These are phyloP conservation scores for Primulina huaijiensis DNA, from an alignment of 257 asterid genomes.

Conservation along the genomic window DNA sequence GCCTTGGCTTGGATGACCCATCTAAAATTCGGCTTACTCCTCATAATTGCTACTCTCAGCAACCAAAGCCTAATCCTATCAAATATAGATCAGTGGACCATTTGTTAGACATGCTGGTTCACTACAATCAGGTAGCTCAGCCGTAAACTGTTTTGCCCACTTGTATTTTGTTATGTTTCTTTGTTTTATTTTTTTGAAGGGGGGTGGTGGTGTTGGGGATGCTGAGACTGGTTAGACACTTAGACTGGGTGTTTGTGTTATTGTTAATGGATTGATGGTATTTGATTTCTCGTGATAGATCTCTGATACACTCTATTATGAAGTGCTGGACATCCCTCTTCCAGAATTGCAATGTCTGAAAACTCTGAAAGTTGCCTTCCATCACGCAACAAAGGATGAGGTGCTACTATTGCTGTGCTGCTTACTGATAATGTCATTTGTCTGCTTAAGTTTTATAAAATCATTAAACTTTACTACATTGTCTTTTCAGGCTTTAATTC, in stretches of 20 bases:
- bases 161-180: no score
- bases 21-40: conserved; percentile 95
- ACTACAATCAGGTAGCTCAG: conserved; percentile 84
- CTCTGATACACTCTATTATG: conserved; percentile 90
- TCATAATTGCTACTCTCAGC: conserved; percentile 98
- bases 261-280: conserved; percentile 20
- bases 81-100: conserved; percentile 85
- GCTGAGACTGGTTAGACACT: not conserved
- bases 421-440: conserved; percentile 4
- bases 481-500: conserved; percentile 63
- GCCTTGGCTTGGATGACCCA: conserved; percentile 81
- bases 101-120: conserved; percentile 91
- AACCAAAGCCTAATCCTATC: conserved; percentile 88
- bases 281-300: conserved; percentile 42
- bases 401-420: conserved; percentile 32
- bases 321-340: conserved; percentile 96
- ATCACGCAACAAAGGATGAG: conserved; percentile 93
- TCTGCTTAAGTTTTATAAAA: not conserved
- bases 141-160: not conserved
- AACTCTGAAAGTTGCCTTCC: conserved; percentile 93
- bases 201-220: not conserved
- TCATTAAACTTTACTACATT: not conserved
- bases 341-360: conserved; percentile 95
- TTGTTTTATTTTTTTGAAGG: not conserved
- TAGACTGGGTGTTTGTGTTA: not conserved